A percentile compares a stretch with the other conserved stretches of the same genome.
These are phyloP conservation scores for Hanseniaspora thailandica DNA, from an alignment of 805 yeast genomes.

Conservation along the genomic window DNA sequence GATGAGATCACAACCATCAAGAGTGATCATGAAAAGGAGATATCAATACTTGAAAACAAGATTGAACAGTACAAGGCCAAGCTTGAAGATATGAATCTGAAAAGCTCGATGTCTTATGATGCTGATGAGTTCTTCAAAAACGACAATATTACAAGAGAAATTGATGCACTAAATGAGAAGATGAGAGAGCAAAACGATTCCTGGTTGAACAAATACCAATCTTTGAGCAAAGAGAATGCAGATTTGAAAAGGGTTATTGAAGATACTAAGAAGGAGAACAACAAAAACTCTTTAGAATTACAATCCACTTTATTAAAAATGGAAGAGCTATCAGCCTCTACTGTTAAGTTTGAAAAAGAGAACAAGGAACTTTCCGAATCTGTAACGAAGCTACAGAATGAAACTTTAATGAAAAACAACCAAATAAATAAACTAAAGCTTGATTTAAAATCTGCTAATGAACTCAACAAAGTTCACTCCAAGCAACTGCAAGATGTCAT, in stretches of 20 bases:
- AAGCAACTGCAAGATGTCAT: conserved; percentile 18
- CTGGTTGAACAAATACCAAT: conserved; percentile 38
- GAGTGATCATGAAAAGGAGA: conserved; percentile 34
- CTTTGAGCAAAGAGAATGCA: conserved; percentile 35
- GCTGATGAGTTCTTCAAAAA: conserved; percentile 7
- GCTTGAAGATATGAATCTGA: conserved; percentile 34
- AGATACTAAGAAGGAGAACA: conserved; percentile 28
- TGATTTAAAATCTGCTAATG: conserved; percentile 6
- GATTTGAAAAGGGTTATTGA: neutral
- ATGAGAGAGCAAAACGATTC: conserved; percentile 73
- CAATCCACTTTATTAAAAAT: conserved; percentile 13
- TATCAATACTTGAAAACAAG: conserved; percentile 51
- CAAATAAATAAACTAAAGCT: neutral
- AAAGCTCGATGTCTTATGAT: neutral
- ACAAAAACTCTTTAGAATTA: conserved; percentile 14
- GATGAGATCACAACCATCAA: conserved; percentile 18
- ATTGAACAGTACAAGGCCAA: conserved; percentile 57
- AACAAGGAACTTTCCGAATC: neutral
- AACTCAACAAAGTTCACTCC: conserved; percentile 12
- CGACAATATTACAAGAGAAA: conserved; percentile 35
- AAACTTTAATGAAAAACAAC: neutral
- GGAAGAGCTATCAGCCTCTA: neutral
- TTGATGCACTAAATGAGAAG: conserved; percentile 62
- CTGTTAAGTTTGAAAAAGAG: conserved; percentile 1
- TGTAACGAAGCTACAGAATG: neutral